Evolutionary conservation across 202 grass and related monocot species (phyloP).

Genomic region (Panicum hallii): DNA sequence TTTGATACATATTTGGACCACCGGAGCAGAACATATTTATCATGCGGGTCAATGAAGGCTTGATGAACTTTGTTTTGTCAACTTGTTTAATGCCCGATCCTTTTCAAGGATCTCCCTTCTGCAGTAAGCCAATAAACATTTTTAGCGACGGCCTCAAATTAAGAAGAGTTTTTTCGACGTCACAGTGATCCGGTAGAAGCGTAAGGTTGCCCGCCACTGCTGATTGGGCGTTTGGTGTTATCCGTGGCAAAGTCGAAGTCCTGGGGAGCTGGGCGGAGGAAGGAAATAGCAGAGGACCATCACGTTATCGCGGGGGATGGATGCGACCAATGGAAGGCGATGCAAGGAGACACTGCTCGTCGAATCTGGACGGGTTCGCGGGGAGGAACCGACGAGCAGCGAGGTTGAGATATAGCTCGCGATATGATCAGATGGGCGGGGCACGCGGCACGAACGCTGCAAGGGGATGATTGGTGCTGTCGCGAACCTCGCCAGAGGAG

Average conservation of each 20-base stretch:
- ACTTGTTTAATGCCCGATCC: background rate
- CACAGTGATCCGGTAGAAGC: background rate
- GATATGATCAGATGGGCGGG: too few species aligned
- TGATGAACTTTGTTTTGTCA: background rate
- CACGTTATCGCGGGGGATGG: too few species aligned
- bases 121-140: background rate
- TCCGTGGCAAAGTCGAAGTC: background rate
- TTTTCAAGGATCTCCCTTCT: background rate
- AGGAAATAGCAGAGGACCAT: too few species aligned
- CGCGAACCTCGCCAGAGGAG: too few species aligned
- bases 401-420: too few species aligned
- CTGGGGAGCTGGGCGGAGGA: too few species aligned
- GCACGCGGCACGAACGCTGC: too few species aligned
- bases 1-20: background rate
- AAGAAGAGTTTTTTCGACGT: background rate
- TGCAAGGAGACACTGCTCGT: too few species aligned
- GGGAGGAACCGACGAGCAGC: too few species aligned
- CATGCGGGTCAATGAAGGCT: background rate
- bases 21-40: background rate
- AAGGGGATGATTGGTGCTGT: too few species aligned
- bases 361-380: too few species aligned
- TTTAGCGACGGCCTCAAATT: background rate
- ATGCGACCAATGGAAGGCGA: too few species aligned
- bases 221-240: background rate
- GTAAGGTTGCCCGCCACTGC: background rate